Base-by-base conservation (phyloP, 2,329 filamentous ascomycete species). In the Phoma sp. region DNA sequence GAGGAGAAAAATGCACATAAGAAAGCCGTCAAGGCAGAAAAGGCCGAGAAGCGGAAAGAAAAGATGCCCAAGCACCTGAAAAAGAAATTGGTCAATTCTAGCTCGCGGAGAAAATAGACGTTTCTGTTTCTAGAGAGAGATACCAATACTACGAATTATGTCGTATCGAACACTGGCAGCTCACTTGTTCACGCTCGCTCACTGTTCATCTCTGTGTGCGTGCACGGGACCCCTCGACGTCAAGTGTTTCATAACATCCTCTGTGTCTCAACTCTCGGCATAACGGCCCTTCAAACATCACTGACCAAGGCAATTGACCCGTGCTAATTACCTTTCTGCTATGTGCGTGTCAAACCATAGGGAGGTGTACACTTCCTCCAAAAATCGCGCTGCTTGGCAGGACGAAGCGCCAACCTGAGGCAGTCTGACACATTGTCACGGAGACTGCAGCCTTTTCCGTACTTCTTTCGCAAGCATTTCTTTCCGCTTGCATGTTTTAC, bases 61-160 rank as follows among this genome's bases (percentile, higher is more conserved):
- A 99, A 99, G 81, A 96, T 99, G 78, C 93, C 95, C 0, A 99
- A 99, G 78, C 87, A 96, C 72, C 62, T 96, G 30, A 99, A 99
- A 83, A 98, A 97, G 81, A 90, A 89, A 72, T 77, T 96, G 53
- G 85, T 96, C 24, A 83, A 82, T 51, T 80, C 80, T 59, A 81
- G 82, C 13, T 80, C 85, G 51, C 80, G 85, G 62, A 85, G 83
- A 68, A 89, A 89, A 78, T 88, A 51, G 32, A 33, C 7, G 32
- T 33, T 30, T 11, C 29, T 30, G 29, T 30, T 30, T 30, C 29
- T 30, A 30, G 29, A 30, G 29, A 30, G 18, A 30, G 29, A 30
- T 11, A 11, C 29, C 29, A 30, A 32, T 8, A 13, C 29, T 2
- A 13, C n/a, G 24, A 23, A 7, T 11, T 11, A 30, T 30, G 7